These are phyloP conservation scores for Mycena vulgaris DNA, from an alignment of 768 basidiomycete species.

Conservation along the genomic window DNA sequence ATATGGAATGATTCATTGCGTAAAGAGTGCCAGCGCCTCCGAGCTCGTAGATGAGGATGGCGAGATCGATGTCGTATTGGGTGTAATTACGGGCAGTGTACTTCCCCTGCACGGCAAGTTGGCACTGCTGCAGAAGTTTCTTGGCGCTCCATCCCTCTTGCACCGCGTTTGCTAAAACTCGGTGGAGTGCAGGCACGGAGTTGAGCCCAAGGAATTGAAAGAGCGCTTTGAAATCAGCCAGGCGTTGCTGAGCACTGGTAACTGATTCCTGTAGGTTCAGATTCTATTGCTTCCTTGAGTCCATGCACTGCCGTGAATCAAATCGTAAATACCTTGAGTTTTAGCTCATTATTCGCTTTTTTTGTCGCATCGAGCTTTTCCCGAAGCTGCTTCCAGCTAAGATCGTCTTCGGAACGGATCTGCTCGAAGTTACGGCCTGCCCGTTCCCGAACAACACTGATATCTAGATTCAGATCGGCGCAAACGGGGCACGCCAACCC, in stretches of 20 bases:
- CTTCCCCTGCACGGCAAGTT: neutral
- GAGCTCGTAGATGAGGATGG: slow-evolving; percentile 2
- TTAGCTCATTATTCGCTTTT: neutral
- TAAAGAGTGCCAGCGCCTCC: neutral
- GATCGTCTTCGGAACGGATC: neutral
- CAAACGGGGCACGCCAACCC: neutral
- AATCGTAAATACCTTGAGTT: neutral
- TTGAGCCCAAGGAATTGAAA: neutral
- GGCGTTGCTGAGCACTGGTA: neutral
- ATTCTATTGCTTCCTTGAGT: neutral
- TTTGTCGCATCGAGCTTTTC: neutral
- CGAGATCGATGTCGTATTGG: slow-evolving; percentile 17
- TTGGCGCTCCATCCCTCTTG: neutral
- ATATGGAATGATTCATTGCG: slow-evolving; percentile 7
- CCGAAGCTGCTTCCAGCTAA: neutral
- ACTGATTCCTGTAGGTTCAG: neutral
- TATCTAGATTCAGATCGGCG: neutral
- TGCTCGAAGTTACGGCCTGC: neutral
- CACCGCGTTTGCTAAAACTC: neutral
- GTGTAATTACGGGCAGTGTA: neutral
- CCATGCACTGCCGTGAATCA: too few relatives aligned
- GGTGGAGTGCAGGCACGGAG: neutral
- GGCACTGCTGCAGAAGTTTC: neutral
- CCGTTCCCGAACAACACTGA: neutral
- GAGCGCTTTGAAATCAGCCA: neutral